phyloP scores from a whole-genome alignment of 2,329 filamentous ascomycete species.

The Pseudogymnoascus sp. region DNA sequence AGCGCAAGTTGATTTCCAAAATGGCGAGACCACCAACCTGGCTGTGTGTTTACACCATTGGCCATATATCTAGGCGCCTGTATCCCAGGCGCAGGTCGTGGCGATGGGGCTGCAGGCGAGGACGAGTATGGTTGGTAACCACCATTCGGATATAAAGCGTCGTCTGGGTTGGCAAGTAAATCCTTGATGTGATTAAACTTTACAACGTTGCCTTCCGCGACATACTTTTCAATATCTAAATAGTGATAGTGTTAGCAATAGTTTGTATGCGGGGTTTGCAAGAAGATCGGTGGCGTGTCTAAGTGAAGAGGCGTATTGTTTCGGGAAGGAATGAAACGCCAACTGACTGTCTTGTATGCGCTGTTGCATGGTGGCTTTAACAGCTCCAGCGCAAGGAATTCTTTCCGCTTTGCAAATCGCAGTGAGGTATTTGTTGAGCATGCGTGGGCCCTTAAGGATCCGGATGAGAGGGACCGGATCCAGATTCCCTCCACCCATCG shows the following conservation, averaged over 20 bases:
- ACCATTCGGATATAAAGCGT: slow-evolving; percentile 6
- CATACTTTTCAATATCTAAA: slow-evolving; percentile 20
- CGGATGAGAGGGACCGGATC: slow-evolving; percentile 24
- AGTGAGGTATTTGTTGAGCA: slow-evolving; percentile 24
- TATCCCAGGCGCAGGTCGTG: not conserved
- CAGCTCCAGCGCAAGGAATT: slow-evolving; percentile 62
- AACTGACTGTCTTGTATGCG: slow-evolving; percentile 71
- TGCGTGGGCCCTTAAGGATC: slow-evolving; percentile 19
- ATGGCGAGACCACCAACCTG: not conserved
- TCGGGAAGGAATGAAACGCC: slow-evolving; percentile 10
- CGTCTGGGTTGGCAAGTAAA: slow-evolving; percentile 21
- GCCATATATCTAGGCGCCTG: not conserved
- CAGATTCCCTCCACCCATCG: slow-evolving; percentile 25
- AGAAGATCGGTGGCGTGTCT: slow-evolving; percentile 13
- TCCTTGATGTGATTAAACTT: slow-evolving; percentile 22
- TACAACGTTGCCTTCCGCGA: slow-evolving; percentile 16
- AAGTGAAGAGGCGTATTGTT: slow-evolving; percentile 13
- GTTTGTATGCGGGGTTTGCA: slow-evolving; percentile 9
- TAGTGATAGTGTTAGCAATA: not conserved
- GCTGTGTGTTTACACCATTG: not conserved
- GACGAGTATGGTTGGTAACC: slow-evolving; percentile 4
- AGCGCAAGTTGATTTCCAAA: not conserved
- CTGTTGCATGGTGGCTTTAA: slow-evolving; percentile 73
- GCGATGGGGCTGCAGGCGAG: slow-evolving; percentile 4
- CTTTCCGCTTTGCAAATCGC: slow-evolving; percentile 62